Base-by-base conservation (phyloP, 164 flowering plant genomes). In the Echeveria elegans region DNA sequence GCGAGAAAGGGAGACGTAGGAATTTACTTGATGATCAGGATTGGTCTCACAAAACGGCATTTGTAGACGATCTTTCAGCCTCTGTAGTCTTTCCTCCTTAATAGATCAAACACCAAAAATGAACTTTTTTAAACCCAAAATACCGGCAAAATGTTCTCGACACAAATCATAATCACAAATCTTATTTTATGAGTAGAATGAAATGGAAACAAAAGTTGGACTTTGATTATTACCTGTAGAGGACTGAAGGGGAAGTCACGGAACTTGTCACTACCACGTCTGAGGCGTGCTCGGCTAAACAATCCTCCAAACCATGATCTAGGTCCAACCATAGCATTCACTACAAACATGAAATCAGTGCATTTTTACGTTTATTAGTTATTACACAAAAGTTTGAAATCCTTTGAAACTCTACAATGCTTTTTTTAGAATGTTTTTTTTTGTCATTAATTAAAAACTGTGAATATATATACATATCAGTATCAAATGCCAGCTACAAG, bases 271-370 rank as follows among this genome's bases (percentile, higher is more conserved):
- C 66, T 68, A 53, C 78, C 82, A 47, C 85, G 88, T 76, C 68
- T 88, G 72, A 77, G 81, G 74, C 71, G 48, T 28, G 79, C 47
- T 72, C 92, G 95, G 73, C 52, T 72, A 69, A 90, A 78, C 9
- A 93, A 72, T 75, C 87, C 87, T 78, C 86, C 92, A 69, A 90
- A 68, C 96, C 96, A 93, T 81, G 92, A 68, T 74, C 88, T 81
- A 79, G 96, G 68, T 77, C 98, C 98, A 85, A 88, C 92, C 98
- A 93, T 90, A 90, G 94, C 97, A 85, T 82, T 88, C 87, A 88
- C 98, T 92, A 72, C 77, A 87, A 77, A 69, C 74, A 80, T 30
- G n/a, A 68, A 74, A 63, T 65, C 28, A 48, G 30, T 26, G 18
- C 19, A 28, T 28, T 9, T 6, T 6, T 16, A 53, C 24, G 24